A percentile compares a stretch with the other conserved stretches of the same genome.
These are phyloP conservation scores for Fraxinus xanthoxyloides DNA, from an alignment of 305 asterid genomes.

Conservation along the genomic window DNA sequence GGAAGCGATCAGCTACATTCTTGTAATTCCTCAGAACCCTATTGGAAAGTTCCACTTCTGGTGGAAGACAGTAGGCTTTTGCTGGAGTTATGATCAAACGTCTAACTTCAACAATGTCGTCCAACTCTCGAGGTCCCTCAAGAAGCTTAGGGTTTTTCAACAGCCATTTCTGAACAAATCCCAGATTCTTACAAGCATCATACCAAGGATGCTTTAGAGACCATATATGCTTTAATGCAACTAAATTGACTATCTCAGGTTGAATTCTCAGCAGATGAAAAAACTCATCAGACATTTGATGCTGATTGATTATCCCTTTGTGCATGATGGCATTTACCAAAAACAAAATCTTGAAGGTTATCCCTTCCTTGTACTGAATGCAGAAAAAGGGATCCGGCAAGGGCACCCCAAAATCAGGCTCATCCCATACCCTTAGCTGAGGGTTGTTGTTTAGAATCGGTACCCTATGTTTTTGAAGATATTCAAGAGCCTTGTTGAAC, in stretches of 20 bases:
- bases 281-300: constrained; percentile 63
- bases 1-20: constrained; percentile 63
- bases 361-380: constrained; percentile 47
- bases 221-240: constrained; percentile 63
- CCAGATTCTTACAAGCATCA: constrained; percentile 56
- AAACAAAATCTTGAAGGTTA: constrained; percentile 60
- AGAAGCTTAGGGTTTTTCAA: constrained; percentile 59
- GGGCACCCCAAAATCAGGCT: constrained; percentile 62
- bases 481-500: constrained; percentile 43
- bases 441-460: constrained; percentile 16
- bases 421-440: constrained; percentile 38
- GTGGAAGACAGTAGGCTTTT: constrained; percentile 83
- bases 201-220: constrained; percentile 53
- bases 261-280: constrained; percentile 52
- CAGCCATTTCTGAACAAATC: constrained; percentile 53
- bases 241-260: constrained; percentile 53
- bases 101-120: constrained; percentile 70
- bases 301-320: constrained; percentile 78
- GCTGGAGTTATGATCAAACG: constrained; percentile 78
- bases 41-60: constrained; percentile 75
- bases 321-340: constrained; percentile 77
- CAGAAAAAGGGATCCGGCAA: constrained; percentile 59
- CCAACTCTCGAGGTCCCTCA: constrained; percentile 47
- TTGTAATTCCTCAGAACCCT: constrained; percentile 70
- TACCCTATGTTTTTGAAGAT: constrained; percentile 50